Conservation (phyloP, 805 yeast genomes). For the Ogataea allantospora region DNA sequence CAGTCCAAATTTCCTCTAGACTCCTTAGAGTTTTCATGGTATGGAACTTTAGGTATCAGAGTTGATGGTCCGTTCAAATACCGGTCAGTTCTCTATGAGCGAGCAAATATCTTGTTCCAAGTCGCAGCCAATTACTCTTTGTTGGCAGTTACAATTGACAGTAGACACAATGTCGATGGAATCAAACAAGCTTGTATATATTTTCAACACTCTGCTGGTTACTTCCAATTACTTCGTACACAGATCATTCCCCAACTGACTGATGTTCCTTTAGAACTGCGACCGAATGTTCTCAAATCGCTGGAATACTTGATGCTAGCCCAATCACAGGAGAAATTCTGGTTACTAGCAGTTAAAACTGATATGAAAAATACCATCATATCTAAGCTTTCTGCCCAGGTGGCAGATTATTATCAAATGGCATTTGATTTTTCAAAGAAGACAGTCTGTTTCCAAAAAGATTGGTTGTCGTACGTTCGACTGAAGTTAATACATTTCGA, state of each 20-base stretch:
- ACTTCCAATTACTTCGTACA: slow-evolving; percentile 41
- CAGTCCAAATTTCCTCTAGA: slow-evolving; percentile 63
- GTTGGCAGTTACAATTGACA: slow-evolving; percentile 47
- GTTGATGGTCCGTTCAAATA: slow-evolving; percentile 46
- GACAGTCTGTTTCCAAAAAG: slow-evolving; percentile 39
- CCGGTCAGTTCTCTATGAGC: slow-evolving; percentile 57
- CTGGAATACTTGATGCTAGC: slow-evolving; percentile 61
- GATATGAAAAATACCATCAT: slow-evolving; percentile 57
- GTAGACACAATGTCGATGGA: slow-evolving; percentile 46
- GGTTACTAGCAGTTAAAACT: slow-evolving; percentile 65
- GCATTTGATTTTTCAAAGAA: slow-evolving; percentile 44
- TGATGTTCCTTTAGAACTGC: slow-evolving; percentile 44
- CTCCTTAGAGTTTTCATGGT: slow-evolving; percentile 67
- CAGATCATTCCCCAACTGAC: slow-evolving; percentile 22
- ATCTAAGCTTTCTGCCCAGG: slow-evolving; percentile 64
- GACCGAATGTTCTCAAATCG: slow-evolving; percentile 47
- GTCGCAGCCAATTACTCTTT: slow-evolving; percentile 63
- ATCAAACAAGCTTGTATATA: slow-evolving; percentile 59
- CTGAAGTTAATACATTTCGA: slow-evolving; percentile 64
- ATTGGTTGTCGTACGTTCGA: slow-evolving; percentile 62
- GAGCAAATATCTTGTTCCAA: slow-evolving; percentile 62
- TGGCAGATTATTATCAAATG: slow-evolving; percentile 51
- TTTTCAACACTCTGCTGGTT: slow-evolving; percentile 74
- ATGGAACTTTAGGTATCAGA: slow-evolving; percentile 59
- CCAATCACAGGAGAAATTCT: slow-evolving; percentile 83